phyloP scores from a whole-genome alignment of 1,284 basidiomycete species.

The Ustilago curta region DNA sequence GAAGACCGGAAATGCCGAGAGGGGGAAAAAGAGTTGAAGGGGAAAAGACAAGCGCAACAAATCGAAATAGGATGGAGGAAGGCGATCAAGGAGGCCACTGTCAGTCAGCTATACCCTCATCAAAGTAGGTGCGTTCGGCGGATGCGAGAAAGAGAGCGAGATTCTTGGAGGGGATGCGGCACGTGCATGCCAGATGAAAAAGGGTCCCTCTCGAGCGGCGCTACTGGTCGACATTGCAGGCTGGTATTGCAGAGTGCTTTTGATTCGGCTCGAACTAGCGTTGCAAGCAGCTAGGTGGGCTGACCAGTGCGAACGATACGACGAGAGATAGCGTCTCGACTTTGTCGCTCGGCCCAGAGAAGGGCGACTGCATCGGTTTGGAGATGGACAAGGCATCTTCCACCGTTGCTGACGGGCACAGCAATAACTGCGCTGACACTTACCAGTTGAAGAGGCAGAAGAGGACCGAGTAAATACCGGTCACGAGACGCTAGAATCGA shows the following conservation, averaged over 20 bases:
- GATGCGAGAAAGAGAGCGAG: not conserved
- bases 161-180: not conserved
- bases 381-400: not conserved
- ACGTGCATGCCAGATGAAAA: slow-evolving; percentile 3
- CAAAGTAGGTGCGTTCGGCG: not conserved
- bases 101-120: slow-evolving; percentile 2
- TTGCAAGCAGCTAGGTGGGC: not conserved
- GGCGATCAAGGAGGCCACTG: not conserved
- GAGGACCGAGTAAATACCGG: not conserved
- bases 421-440: not conserved
- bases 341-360: not conserved
- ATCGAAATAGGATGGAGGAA: not conserved
- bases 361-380: not conserved
- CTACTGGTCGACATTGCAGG: not conserved
- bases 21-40: not conserved
- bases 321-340: not conserved
- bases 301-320: not conserved
- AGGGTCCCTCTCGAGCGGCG: not conserved
- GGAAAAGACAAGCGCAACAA: not conserved
- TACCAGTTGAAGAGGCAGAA: not conserved
- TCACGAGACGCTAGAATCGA: not conserved
- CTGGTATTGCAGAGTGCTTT: not conserved
- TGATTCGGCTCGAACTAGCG: not conserved
- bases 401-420: not conserved
- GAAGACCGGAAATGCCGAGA: not conserved